phyloP scores from a whole-genome alignment of 331 rosid species.

The Erythrophleum ivorense region DNA sequence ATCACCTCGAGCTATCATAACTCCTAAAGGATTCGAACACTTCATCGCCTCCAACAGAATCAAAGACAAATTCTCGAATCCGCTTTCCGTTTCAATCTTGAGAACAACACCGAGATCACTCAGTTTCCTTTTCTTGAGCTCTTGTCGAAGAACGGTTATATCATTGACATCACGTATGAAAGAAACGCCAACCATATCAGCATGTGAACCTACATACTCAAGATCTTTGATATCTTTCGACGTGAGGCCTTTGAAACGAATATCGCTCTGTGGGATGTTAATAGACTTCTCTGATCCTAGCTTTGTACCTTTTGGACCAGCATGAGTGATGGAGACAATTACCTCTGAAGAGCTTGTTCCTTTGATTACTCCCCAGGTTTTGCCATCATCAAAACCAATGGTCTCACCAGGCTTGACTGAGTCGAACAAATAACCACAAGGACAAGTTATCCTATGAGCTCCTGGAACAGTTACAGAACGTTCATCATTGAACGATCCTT shows the following conservation, averaged over 20 bases:
- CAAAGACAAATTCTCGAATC: constrained; percentile 25
- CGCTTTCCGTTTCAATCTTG: constrained; percentile 3
- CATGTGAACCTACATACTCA: constrained; percentile 19
- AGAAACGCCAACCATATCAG: constrained; percentile 25
- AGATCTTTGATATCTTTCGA: constrained; percentile 23
- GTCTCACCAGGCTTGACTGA: constrained; percentile 27
- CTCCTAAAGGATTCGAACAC: constrained; percentile 20
- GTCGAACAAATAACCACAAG: constrained; percentile 9
- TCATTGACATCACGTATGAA: constrained; percentile 10
- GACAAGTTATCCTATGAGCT: not conserved
- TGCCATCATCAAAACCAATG: constrained; percentile 24
- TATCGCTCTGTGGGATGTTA: constrained; percentile 15
- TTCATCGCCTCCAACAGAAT: constrained; percentile 24
- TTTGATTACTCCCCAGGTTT: constrained; percentile 22
- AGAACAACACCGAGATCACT: not conserved
- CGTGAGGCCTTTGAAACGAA: not conserved
- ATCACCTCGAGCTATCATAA: constrained; percentile 27
- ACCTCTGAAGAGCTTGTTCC: constrained; percentile 8
- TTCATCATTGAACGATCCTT: not conserved
- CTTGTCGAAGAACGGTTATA: constrained; percentile 5
- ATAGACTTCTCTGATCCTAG: constrained; percentile 25
- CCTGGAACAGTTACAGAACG: not conserved
- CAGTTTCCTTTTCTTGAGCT: constrained; percentile 10
- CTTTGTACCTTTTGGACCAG: constrained; percentile 2
- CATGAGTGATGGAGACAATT: constrained; percentile 25